These are phyloP conservation scores for Rosa hybrid DNA, from an alignment of 331 rosid genomes.

Conservation along the genomic window DNA sequence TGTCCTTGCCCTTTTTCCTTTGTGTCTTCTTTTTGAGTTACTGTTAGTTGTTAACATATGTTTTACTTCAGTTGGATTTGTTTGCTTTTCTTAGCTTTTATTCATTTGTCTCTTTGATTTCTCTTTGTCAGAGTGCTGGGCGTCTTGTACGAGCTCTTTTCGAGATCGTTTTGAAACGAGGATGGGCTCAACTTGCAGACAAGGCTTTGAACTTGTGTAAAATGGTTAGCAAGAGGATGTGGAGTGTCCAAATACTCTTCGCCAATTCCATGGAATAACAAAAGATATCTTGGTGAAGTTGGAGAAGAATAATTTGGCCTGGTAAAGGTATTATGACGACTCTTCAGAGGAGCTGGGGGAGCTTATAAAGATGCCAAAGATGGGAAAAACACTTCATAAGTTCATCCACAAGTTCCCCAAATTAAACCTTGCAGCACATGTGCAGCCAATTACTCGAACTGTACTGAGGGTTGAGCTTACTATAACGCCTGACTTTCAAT, in stretches of 20 bases:
- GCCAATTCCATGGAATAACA: slow-evolving; percentile 79
- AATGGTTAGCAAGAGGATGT: slow-evolving; percentile 92
- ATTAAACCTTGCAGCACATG: slow-evolving; percentile 91
- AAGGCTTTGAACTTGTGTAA: slow-evolving; percentile 92
- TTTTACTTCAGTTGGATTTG: too few species aligned
- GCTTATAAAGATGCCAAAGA: slow-evolving; percentile 76
- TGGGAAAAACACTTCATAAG: slow-evolving; percentile 89
- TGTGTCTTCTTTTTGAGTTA: too few species aligned
- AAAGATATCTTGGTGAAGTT: slow-evolving; percentile 71
- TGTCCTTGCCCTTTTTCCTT: too few species aligned
- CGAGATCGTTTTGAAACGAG: slow-evolving; percentile 89
- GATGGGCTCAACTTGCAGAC: slow-evolving; percentile 95
- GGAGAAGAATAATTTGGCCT: slow-evolving; percentile 94
- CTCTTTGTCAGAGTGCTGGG: slow-evolving; percentile 56
- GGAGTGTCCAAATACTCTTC: slow-evolving; percentile 97
- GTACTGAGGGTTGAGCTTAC: slow-evolving; percentile 92
- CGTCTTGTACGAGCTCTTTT: slow-evolving; percentile 98
- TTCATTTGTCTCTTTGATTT: too few species aligned
- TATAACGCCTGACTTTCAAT: slow-evolving; percentile 87
- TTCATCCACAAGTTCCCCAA: slow-evolving; percentile 93
- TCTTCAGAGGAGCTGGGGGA: slow-evolving; percentile 96
- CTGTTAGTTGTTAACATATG: too few species aligned
- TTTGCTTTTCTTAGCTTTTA: too few species aligned
- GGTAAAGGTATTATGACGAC: slow-evolving; percentile 95
- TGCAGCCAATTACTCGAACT: slow-evolving; percentile 95